Conservation (phyloP, 306 rosid species). For the Quercus bicolor region DNA sequence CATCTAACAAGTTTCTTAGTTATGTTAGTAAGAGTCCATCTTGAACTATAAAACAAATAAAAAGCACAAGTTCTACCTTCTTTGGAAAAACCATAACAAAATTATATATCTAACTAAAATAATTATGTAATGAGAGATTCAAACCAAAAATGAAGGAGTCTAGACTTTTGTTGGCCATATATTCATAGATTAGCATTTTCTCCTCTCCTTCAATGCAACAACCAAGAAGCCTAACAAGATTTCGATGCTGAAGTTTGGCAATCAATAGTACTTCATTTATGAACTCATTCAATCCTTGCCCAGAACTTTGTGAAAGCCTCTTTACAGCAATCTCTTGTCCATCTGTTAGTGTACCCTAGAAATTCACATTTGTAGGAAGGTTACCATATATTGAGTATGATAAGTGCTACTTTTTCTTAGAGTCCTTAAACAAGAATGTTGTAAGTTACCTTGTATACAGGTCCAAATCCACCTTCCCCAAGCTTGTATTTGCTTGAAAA, state of each 20-base stretch:
- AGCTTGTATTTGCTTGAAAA: constrained; percentile 38
- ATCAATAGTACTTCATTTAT: too few relatives aligned
- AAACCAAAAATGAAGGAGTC: constrained; percentile 43
- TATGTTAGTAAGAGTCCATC: neutral
- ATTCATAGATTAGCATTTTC: too few relatives aligned
- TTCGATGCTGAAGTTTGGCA: too few relatives aligned
- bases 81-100: neutral
- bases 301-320: too few relatives aligned
- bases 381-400: neutral
- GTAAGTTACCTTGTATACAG: constrained; percentile 39
- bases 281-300: too few relatives aligned
- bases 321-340: too few relatives aligned
- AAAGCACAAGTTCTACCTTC: neutral
- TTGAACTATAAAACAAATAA: neutral
- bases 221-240: too few relatives aligned
- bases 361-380: neutral
- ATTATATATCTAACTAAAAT: too few relatives aligned
- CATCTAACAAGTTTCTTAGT: constrained; percentile 19
- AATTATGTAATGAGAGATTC: neutral
- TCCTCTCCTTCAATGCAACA: too few relatives aligned
- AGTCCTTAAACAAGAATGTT: neutral
- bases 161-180: constrained; percentile 27
- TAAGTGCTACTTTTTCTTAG: neutral
- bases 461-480: constrained; percentile 66
- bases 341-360: constrained; percentile 36